Percentiles rank a stretch among this genome's conserved stretches.
phyloP scores from a whole-genome alignment of 2,329 filamentous ascomycete species.

The Diplodia seriata region DNA sequence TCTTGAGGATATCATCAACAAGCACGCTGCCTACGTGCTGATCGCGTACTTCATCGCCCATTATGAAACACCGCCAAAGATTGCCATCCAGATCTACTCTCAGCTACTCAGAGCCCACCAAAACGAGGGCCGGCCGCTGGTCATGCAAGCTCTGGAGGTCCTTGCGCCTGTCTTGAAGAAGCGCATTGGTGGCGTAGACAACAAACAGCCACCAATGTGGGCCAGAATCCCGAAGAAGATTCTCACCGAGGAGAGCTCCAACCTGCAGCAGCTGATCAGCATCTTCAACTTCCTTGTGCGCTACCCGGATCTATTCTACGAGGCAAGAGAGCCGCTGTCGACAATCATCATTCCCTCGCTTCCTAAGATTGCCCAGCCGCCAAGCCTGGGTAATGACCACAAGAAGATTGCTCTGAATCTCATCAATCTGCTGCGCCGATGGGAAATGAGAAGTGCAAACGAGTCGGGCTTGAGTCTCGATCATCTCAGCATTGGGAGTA shows the following conservation, averaged over 20 bases:
- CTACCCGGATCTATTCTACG: slow-evolving; percentile 92
- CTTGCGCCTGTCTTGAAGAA: slow-evolving; percentile 94
- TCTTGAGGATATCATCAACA: slow-evolving; percentile 99
- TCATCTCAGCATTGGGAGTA: slow-evolving; percentile 22
- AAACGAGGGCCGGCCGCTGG: slow-evolving; percentile 88
- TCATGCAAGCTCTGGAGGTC: slow-evolving; percentile 92
- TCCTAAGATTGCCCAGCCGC: slow-evolving; percentile 82
- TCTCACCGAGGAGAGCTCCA: slow-evolving; percentile 90
- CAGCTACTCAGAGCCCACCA: slow-evolving; percentile 91
- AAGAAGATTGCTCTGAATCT: slow-evolving; percentile 90
- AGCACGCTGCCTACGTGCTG: slow-evolving; percentile 95
- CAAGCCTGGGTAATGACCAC: slow-evolving; percentile 86
- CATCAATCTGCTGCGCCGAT: slow-evolving; percentile 88
- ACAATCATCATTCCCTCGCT: slow-evolving; percentile 87
- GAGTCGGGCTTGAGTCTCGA: slow-evolving; percentile 70
- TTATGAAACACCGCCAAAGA: slow-evolving; percentile 95
- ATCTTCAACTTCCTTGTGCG: slow-evolving; percentile 97
- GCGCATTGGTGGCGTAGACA: slow-evolving; percentile 72
- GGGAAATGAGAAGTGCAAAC: slow-evolving; percentile 84
- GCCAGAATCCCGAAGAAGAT: slow-evolving; percentile 89
- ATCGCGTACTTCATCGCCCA: slow-evolving; percentile 98
- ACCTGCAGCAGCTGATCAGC: slow-evolving; percentile 92
- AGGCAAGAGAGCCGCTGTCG: slow-evolving; percentile 89
- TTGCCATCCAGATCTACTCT: slow-evolving; percentile 93
- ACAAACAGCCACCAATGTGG: slow-evolving; percentile 81